Evolutionary conservation across 257 asterid genomes (phyloP).

Genomic region (Dorcoceras hygrometricum): DNA sequence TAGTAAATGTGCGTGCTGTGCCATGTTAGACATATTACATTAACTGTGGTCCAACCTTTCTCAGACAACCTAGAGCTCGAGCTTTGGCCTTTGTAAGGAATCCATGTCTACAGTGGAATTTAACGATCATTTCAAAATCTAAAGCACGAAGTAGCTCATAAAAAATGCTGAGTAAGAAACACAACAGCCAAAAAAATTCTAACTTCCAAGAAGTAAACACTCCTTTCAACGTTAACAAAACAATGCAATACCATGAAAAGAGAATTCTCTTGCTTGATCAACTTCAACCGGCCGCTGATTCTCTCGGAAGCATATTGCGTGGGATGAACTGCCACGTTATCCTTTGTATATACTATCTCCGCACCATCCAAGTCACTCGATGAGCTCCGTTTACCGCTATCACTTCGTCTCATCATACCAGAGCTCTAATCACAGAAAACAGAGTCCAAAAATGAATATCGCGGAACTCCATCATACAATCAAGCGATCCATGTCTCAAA

Average conservation of each 20-base stretch:
- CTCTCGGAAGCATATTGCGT: constrained; percentile 88
- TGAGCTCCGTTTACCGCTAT: constrained; percentile 49
- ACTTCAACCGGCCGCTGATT: constrained; percentile 92
- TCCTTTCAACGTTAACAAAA: neutral
- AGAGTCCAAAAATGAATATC: constrained; percentile 9
- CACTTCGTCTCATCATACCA: constrained; percentile 40
- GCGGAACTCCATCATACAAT: neutral
- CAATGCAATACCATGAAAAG: constrained; percentile 65
- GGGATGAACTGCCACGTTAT: constrained; percentile 96
- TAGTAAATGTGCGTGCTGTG: neutral
- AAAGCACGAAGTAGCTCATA: constrained; percentile 3
- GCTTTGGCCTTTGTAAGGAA: constrained; percentile 92
- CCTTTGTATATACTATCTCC: constrained; percentile 76
- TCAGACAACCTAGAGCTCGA: constrained; percentile 78
- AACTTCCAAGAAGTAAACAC: neutral
- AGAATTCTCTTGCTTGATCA: constrained; percentile 74
- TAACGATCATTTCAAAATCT: constrained; percentile 15
- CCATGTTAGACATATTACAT: neutral
- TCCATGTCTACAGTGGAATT: constrained; percentile 71
- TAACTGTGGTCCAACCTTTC: constrained; percentile 53
- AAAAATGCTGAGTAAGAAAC: neutral
- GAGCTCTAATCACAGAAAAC: constrained; percentile 59
- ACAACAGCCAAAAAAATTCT: neutral
- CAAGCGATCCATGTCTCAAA: neutral
- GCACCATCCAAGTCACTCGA: constrained; percentile 64